These are phyloP conservation scores for Cucumis cinereus DNA, from an alignment of 306 rosid genomes.

Conservation along the genomic window DNA sequence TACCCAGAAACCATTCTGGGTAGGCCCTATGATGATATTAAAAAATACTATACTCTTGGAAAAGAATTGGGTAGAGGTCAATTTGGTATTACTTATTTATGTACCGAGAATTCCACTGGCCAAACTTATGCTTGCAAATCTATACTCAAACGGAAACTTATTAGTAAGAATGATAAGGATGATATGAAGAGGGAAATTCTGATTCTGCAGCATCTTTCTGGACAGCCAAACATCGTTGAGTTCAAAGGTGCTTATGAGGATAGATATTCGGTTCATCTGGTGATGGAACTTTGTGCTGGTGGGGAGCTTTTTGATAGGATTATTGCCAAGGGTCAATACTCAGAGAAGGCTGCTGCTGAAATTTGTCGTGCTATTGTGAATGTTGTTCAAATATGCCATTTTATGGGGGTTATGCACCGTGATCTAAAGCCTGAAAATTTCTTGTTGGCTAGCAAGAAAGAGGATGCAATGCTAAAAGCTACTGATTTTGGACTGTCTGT, in stretches of 20 bases:
- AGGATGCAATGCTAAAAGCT: slow-evolving; percentile 57
- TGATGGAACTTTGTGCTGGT: slow-evolving; percentile 93
- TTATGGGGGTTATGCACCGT: slow-evolving; percentile 88
- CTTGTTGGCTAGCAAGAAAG: slow-evolving; percentile 59
- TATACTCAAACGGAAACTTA: slow-evolving; percentile 68
- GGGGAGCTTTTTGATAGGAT: slow-evolving; percentile 84
- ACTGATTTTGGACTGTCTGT: slow-evolving; percentile 93
- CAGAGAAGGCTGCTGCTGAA: slow-evolving; percentile 68
- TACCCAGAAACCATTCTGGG: slow-evolving; percentile 40
- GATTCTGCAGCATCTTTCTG: slow-evolving; percentile 86
- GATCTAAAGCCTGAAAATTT: slow-evolving; percentile 94
- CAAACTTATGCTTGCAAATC: slow-evolving; percentile 69
- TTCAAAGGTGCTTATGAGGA: slow-evolving; percentile 78
- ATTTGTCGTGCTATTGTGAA: slow-evolving; percentile 59
- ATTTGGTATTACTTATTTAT: slow-evolving; percentile 71
- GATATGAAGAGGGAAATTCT: slow-evolving; percentile 79
- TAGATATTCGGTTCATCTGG: slow-evolving; percentile 60
- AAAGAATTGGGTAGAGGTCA: slow-evolving; percentile 87
- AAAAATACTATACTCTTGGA: slow-evolving; percentile 46
- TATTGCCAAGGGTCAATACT: slow-evolving; percentile 69
- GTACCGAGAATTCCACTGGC: slow-evolving; percentile 59
- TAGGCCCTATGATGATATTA: slow-evolving; percentile 56
- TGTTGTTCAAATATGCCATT: slow-evolving; percentile 73
- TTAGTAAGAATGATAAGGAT: slow-evolving; percentile 44
- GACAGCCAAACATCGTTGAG: slow-evolving; percentile 73